phyloP scores from a whole-genome alignment of 257 asterid species.

The Euphrasia confusa region DNA sequence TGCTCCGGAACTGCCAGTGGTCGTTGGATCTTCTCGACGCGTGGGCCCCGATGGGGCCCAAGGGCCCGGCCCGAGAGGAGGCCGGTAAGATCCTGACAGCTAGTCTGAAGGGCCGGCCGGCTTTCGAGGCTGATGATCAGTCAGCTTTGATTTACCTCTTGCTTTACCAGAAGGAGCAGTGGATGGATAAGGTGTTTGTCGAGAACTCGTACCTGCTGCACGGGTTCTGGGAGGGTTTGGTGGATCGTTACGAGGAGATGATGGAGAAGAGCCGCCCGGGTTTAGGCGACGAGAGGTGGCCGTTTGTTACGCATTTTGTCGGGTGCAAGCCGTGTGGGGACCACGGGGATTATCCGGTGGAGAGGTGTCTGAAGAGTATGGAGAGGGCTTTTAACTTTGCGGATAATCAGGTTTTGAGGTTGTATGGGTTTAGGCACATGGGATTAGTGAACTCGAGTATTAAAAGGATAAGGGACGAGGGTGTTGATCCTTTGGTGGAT shows the following conservation, averaged over 20 bases:
- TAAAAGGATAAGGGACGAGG: slow-evolving; percentile 80
- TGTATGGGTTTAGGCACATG: slow-evolving; percentile 89
- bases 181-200: slow-evolving; percentile 74
- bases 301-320: slow-evolving; percentile 91
- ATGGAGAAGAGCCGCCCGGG: slow-evolving; percentile 84
- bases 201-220: slow-evolving; percentile 81
- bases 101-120: slow-evolving; percentile 80
- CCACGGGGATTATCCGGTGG: slow-evolving; percentile 85
- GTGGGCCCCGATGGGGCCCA: slow-evolving; percentile 97
- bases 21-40: slow-evolving; percentile 82
- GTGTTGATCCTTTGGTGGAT: slow-evolving; percentile 56
- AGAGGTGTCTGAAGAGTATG: slow-evolving; percentile 86
- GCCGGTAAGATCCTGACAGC: slow-evolving; percentile 82
- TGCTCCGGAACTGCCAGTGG: slow-evolving; percentile 86
- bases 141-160: slow-evolving; percentile 82
- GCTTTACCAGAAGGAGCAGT: slow-evolving; percentile 50
- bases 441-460: slow-evolving; percentile 88
- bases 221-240: slow-evolving; percentile 94
- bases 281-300: slow-evolving; percentile 95
- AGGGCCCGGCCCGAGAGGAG: slow-evolving; percentile 75
- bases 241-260: slow-evolving; percentile 90
- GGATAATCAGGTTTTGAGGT: slow-evolving; percentile 73
- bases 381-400: slow-evolving; percentile 96
- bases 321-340: slow-evolving; percentile 96
- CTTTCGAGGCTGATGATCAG: slow-evolving; percentile 93